Base-by-base conservation (phyloP, 169 alveolate species). In the Eimeria falciformis region DNA sequence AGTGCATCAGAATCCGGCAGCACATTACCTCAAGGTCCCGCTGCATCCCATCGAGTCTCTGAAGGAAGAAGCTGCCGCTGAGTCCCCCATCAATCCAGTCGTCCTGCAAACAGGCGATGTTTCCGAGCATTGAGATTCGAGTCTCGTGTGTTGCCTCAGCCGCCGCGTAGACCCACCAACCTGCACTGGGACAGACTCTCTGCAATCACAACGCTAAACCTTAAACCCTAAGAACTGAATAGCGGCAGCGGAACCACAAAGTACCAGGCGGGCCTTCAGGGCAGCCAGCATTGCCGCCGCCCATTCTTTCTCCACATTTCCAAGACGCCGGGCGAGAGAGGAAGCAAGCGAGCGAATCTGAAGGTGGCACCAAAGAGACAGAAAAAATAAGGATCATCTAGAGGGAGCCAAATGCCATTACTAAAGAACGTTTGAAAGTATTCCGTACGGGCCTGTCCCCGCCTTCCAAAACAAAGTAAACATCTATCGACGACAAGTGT, bases 11-110 rank as follows among this genome's bases (percentile, higher is more conserved):
- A 53, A 53, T 21, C 25, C 25, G n/a, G 65, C 17, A 12, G 25
- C n/a, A 21, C 17, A 12, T 21, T 81, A 81, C 90, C 90, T 81
- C 77, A 46, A 81, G 45, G 37, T 81, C 90, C 40, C 55, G 90
- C 46, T 81, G 90, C 90, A 81, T 81, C 45, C 27, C 33, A 4
- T 81, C 90, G 37, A 81, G 90, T 29, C 90, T 81, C 56, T 55
- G 47, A 5, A 81, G 75, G 77, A 81, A 81, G 55, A 81, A 81
- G 58, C 77, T 55, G 21, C 90, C 53, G n/a, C 90, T 81, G 25
- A 81, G 90, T n/a, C 90, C 90, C 33, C 90, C 90, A 81, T 81
- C 90, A 33, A 81, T 81, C 90, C 90, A 81, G 29, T 81, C 90
- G 21, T 81, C 90, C 90, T 81, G 69, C 84, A 43, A 40, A 37